Percentiles rank a stretch among this genome's conserved stretches.
These are phyloP conservation scores for Claviceps sp. DNA, from an alignment of 2,329 filamentous ascomycete genomes.

Conservation along the genomic window DNA sequence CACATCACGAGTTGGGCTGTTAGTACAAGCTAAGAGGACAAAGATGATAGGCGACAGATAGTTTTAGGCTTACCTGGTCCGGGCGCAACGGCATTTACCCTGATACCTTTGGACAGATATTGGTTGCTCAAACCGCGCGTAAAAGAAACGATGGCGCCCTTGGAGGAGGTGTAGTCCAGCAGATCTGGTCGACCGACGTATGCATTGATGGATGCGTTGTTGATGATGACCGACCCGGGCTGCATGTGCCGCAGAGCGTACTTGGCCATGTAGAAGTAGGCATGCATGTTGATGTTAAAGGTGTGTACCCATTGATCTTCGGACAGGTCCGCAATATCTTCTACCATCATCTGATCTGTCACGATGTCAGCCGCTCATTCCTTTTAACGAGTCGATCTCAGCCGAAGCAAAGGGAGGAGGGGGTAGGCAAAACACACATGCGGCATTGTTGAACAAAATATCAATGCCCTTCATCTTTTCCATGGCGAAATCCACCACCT, in stretches of 20 bases:
- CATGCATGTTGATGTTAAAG: slow-evolving; percentile 74
- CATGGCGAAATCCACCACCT: slow-evolving; percentile 50
- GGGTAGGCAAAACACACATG: slow-evolving; percentile 31
- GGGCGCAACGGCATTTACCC: slow-evolving; percentile 64
- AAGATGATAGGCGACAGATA: background rate
- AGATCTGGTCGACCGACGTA: slow-evolving; percentile 71
- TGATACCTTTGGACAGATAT: slow-evolving; percentile 56
- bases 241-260: slow-evolving; percentile 64
- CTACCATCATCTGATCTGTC: slow-evolving; percentile 41
- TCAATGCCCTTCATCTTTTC: slow-evolving; percentile 56
- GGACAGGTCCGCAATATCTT: slow-evolving; percentile 55
- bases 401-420: background rate
- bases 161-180: slow-evolving; percentile 70
- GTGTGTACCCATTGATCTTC: slow-evolving; percentile 71
- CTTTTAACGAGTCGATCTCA: background rate
- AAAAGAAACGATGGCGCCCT: slow-evolving; percentile 68
- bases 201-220: slow-evolving; percentile 72
- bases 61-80: slow-evolving; percentile 36
- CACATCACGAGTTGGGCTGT: background rate
- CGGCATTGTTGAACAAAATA: slow-evolving; percentile 62
- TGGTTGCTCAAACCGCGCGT: slow-evolving; percentile 68
- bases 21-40: background rate
- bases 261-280: slow-evolving; percentile 70
- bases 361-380: background rate
- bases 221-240: slow-evolving; percentile 65